Conservation (phyloP, 1,139 yeast species). For the Taphrina deformans region DNA sequence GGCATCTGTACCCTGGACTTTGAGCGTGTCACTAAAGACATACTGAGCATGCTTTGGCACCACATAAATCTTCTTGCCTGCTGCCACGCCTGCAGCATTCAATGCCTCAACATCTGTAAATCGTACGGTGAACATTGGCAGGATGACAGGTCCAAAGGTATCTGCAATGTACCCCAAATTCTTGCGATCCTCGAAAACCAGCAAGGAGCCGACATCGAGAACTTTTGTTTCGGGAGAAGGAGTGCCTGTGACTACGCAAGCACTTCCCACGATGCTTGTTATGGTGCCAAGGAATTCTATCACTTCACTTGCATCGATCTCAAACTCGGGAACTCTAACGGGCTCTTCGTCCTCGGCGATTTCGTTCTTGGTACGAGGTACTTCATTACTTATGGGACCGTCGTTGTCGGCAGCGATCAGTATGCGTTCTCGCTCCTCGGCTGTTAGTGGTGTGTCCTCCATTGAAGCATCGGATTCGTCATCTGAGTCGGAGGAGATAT, state of each 20-base stretch:
- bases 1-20: conserved; percentile 87
- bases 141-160: conserved; percentile 82
- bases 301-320: conserved; percentile 48
- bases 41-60: conserved; percentile 82
- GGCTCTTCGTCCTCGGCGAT: conserved; percentile 28
- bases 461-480: conserved; percentile 8
- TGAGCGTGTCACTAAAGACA: conserved; percentile 70
- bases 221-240: conserved; percentile 85
- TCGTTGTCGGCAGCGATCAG: conserved; percentile 28
- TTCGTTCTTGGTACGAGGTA: conserved; percentile 31
- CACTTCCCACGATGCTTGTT: conserved; percentile 63
- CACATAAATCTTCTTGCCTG: conserved; percentile 65
- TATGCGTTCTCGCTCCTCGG: conserved; percentile 24
- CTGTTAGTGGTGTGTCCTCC: conserved; percentile 9
- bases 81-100: conserved; percentile 49
- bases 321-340: conserved; percentile 17
- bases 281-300: conserved; percentile 75
- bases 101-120: conserved; percentile 59
- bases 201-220: conserved; percentile 74
- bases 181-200: conserved; percentile 72
- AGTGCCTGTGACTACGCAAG: conserved; percentile 62
- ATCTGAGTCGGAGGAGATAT: conserved; percentile 2
- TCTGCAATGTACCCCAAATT: conserved; percentile 66
- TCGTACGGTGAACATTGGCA: conserved; percentile 79
- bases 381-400: conserved; percentile 3